A percentile compares a stretch with the other conserved stretches of the same genome.
phyloP scores from a whole-genome alignment of 495 filamentous ascomycete species.

The Chaetomidium leptoderma region DNA sequence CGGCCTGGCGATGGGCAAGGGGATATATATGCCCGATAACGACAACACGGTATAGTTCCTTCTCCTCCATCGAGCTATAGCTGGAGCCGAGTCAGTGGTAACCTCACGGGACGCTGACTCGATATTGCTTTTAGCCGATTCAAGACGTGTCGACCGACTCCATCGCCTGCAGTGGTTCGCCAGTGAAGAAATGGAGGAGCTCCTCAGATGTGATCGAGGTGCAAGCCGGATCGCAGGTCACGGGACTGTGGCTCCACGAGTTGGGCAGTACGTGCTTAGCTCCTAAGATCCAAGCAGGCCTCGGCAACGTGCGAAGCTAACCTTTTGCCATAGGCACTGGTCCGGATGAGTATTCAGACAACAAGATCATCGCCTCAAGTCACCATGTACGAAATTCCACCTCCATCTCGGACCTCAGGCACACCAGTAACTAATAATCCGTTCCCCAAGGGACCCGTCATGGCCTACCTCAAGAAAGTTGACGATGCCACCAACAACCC shows the following conservation, averaged over 20 bases:
- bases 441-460: background rate
- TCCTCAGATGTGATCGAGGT: background rate
- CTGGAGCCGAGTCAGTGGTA: too few relatives aligned
- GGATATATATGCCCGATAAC: background rate
- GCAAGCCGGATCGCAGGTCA: background rate
- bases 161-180: background rate
- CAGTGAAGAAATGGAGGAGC: background rate
- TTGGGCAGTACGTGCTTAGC: background rate
- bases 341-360: background rate
- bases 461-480: background rate
- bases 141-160: background rate
- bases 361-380: slow-evolving; percentile 1
- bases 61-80: too few relatives aligned
- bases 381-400: background rate
- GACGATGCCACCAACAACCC: background rate
- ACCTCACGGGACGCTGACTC: too few relatives aligned
- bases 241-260: background rate
- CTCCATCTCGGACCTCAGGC: too few relatives aligned
- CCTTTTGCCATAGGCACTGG: background rate
- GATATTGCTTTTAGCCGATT: background rate
- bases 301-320: too few relatives aligned
- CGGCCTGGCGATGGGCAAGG: background rate
- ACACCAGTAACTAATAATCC: too few relatives aligned
- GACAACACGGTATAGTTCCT: background rate
- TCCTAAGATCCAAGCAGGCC: too few relatives aligned